These are phyloP conservation scores for Stephanodiscus triporus DNA, from an alignment of 108 stramenopile genomes.

Conservation along the genomic window DNA sequence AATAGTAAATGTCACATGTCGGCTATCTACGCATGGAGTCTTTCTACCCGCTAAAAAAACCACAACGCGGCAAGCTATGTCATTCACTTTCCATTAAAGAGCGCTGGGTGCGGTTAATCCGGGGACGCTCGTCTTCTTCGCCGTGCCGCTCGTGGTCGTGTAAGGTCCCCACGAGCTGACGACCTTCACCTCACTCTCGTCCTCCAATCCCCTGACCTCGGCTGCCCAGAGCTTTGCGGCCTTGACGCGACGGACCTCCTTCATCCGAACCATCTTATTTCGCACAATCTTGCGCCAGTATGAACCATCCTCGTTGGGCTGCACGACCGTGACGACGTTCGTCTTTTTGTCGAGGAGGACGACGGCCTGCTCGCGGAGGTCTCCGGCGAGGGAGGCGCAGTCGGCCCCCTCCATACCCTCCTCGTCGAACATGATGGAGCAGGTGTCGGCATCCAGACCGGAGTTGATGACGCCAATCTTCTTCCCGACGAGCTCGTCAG, in stretches of 20 bases:
- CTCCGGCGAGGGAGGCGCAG: slow-evolving; percentile 50
- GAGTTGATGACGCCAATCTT: slow-evolving; percentile 74
- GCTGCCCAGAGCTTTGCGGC: slow-evolving; percentile 74
- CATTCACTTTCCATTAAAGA: too few species aligned
- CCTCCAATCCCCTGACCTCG: slow-evolving; percentile 50
- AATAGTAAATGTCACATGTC: too few species aligned
- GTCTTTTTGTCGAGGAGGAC: slow-evolving; percentile 59
- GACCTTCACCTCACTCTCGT: slow-evolving; percentile 57
- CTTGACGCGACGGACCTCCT: slow-evolving; percentile 83
- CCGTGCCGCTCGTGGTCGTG: slow-evolving; percentile 68
- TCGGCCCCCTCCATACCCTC: slow-evolving; percentile 74
- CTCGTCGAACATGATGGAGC: slow-evolving; percentile 46
- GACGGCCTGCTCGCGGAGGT: slow-evolving; percentile 65
- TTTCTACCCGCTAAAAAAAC: too few species aligned
- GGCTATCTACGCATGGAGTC: too few species aligned
- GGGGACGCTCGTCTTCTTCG: slow-evolving; percentile 73
- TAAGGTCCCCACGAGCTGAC: slow-evolving; percentile 78
- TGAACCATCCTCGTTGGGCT: slow-evolving; percentile 94
- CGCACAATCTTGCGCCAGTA: slow-evolving; percentile 95
- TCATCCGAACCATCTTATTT: slow-evolving; percentile 89
- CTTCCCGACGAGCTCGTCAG: slow-evolving; percentile 79
- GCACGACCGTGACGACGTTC: slow-evolving; percentile 72
- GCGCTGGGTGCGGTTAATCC: slow-evolving; percentile 62
- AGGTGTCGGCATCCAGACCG: slow-evolving; percentile 58
- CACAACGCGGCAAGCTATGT: too few species aligned